Base-by-base conservation (phyloP, 148 eudicot genomes). In the Silene latifolia region DNA sequence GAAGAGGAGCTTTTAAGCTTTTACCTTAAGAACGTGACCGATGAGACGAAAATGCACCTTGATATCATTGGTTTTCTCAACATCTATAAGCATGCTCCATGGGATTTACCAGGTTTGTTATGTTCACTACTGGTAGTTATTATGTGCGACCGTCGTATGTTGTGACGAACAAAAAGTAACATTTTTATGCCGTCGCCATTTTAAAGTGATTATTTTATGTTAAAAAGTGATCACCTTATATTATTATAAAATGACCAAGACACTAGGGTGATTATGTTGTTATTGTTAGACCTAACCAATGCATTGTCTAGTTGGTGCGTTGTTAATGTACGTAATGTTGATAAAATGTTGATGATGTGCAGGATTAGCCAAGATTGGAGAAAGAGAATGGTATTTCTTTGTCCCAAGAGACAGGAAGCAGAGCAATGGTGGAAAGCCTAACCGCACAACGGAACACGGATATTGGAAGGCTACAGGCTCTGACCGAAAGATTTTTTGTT, bases 381-480 rank as follows among this genome's bases (percentile, higher is more conserved):
- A 90, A 65, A 83, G 97, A 60, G 97, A 95, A 39, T 95, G 98
- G 97, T 90, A 92, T 76, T 95, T 95, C 69, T 90, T 90, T 73
- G 97, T 92, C 53, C 92, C 89, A 9, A 90, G 97, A 77, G 92
- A 95, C 77, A 85, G 87, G 63, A 92, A 82, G 57, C 86, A 86
- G 21, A 86, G 92, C 18, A 84, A 74, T 67, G 91, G 92, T 18
- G 96, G 97, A 74, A 87, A 96, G 85, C 98, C 97, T 0, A 95
- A 90, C 80, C 80, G 98, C 76, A 90, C 93, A 44, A 95, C 98
- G 0, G 77, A 84, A 42, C 76, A 80, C 20, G 97, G 98, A 56
- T 95, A 87, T 60, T 95, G 96, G 98, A 95, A 95, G 78, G 98
- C 98, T 2, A 94, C 98, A 2, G 98, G 98, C 15, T 90, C 98